Base-by-base conservation (phyloP, 2,329 filamentous ascomycete species). In the Trichoderma gracile region DNA sequence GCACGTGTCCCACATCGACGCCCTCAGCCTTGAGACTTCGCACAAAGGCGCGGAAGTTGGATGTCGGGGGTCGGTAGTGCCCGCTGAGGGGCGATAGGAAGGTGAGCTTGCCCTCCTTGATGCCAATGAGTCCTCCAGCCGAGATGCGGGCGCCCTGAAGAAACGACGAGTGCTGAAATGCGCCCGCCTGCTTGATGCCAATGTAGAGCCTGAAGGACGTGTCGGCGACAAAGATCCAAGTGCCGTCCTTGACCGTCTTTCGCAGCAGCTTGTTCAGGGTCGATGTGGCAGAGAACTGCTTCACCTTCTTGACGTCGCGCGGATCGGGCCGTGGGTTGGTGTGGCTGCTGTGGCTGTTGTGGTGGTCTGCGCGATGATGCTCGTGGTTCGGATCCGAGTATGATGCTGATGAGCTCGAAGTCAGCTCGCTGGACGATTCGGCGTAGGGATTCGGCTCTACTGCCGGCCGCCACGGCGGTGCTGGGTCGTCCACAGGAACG, bases 161-260 rank as follows among this genome's bases (percentile, higher is more conserved):
- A 71, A 97, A 97, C 0, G 91, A 95, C 14, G 89, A 93, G 76
- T 97, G 93, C 71, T 97, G 93, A 72, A 97, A 97, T 5, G 90
- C 87, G 12, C 93, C 93, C 4, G 88, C 89, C 74, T 91, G 87
- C 73, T 97, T 97, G 79, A 97, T 95, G 54, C 93, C 93, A 40
- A 97, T 87, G 74, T 96, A 97, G 0, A 97, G 81, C 0, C 91
- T 86, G 74, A 93, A 95, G 1, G 86, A 89, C 1, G 91, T 94
- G 76, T 97, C 93, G 25, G 90, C 89, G 8, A 93, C 93, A 71
- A 96, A 97, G 68, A 97, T 96, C 93, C 93, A 97, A 5, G 91
- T 95, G 72, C 94, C 93, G 67, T 92, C 92, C 75, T 88, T 90
- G 45, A 93, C 90, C 0, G 90, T 88, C 68, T 91, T 89, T 66